Evolutionary conservation across 179 eudicot genomes (phyloP).

Genomic region (Camellia oleifera): DNA sequence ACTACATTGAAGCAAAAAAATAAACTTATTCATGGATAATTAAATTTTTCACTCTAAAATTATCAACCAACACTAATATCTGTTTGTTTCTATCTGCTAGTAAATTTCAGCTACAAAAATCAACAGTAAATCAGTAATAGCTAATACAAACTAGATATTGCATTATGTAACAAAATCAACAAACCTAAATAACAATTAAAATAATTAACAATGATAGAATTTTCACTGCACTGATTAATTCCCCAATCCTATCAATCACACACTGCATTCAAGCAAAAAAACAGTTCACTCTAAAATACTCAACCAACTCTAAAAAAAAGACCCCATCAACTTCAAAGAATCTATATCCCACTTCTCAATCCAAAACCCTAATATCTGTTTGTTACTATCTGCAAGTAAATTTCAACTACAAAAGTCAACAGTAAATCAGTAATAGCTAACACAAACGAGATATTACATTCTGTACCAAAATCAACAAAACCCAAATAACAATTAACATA

Average conservation of each 20-base stretch:
- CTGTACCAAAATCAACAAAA: conserved; percentile 23
- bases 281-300: not conserved
- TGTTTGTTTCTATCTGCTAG: not conserved
- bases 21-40: not conserved
- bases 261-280: conserved; percentile 16
- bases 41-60: not conserved
- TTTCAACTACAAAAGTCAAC: no score
- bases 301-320: not conserved
- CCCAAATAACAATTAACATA: conserved; percentile 20
- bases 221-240: not conserved
- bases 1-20: conserved; percentile 8
- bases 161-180: conserved; percentile 20
- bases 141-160: not conserved
- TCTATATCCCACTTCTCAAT: conserved; percentile 13
- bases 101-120: no score
- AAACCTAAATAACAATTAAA: conserved; percentile 23
- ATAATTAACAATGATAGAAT: not conserved
- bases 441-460: not conserved
- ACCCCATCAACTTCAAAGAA: conserved; percentile 13
- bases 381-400: not conserved
- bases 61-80: conserved; percentile 12
- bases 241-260: not conserved
- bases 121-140: not conserved
- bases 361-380: conserved; percentile 15
- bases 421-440: not conserved